Percentiles rank a stretch among this genome's conserved stretches.
phyloP scores from a whole-genome alignment of 192 early-diverging fungal species.

The Mortierella alpina region DNA sequence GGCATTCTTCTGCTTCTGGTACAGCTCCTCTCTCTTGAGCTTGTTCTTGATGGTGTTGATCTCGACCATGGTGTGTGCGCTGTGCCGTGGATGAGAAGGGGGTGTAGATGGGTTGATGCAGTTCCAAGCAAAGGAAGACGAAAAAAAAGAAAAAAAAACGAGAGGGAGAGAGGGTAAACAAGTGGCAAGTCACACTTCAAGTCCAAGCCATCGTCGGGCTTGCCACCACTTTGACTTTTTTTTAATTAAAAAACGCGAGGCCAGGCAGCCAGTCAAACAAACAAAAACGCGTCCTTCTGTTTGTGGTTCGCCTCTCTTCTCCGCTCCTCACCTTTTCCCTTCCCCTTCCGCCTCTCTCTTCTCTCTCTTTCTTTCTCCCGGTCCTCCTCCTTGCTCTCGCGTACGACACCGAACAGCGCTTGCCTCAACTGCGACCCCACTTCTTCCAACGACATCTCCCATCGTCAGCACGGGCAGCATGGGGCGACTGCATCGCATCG shows the following conservation, averaged over 20 bases:
- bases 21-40: constrained; percentile 85
- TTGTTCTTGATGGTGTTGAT: constrained; percentile 84
- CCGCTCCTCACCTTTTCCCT: background rate
- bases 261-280: too few relatives aligned
- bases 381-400: too few relatives aligned
- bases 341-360: background rate
- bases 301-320: background rate
- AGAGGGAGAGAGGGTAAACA: constrained; percentile 7
- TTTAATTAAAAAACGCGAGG: too few relatives aligned
- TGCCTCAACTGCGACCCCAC: too few relatives aligned
- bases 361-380: background rate
- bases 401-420: too few relatives aligned
- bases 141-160: constrained; percentile 17
- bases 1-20: constrained; percentile 74
- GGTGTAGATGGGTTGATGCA: background rate
- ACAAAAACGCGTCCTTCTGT: too few relatives aligned
- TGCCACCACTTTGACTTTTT: constrained; percentile 19
- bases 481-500: constrained; percentile 88
- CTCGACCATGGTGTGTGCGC: constrained; percentile 29
- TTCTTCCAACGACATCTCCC: too few relatives aligned
- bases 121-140: background rate
- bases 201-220: constrained; percentile 1
- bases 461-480: constrained; percentile 43
- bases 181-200: background rate
- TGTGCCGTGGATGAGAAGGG: background rate